These are phyloP conservation scores for Parasitella parasitica DNA, from an alignment of 371 early-diverging fungal genomes.

Conservation along the genomic window DNA sequence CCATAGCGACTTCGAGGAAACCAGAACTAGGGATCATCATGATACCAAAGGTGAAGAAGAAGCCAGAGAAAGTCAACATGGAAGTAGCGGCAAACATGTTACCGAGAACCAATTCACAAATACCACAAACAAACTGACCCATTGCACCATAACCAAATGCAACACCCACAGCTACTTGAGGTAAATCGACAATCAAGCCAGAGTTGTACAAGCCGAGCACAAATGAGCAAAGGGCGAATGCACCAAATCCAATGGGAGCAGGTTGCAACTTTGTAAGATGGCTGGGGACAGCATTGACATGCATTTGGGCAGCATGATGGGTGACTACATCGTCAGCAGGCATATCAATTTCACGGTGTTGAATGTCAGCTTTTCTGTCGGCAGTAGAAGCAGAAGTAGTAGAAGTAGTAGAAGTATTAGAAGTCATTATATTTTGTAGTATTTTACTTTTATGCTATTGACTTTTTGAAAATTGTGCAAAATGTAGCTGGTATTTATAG, in stretches of 20 bases:
- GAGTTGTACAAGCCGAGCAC: constrained; percentile 34
- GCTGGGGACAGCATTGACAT: background rate
- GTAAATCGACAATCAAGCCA: constrained; percentile 28
- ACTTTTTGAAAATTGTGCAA: background rate
- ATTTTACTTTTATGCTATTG: background rate
- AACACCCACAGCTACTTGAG: constrained; percentile 38
- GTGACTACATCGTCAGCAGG: background rate
- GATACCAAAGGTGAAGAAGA: constrained; percentile 40
- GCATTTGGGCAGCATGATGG: background rate
- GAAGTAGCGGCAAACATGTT: constrained; percentile 42
- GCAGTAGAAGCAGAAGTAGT: constrained; percentile 3
- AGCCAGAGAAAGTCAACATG: constrained; percentile 39
- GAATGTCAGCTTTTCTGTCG: constrained; percentile 17
- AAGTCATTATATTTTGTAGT: background rate
- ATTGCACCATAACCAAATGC: constrained; percentile 40
- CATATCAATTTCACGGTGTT: constrained; percentile 19
- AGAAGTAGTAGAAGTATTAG: constrained; percentile 2
- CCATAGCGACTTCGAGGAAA: constrained; percentile 22
- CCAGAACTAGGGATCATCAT: constrained; percentile 41
- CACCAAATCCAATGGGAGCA: constrained; percentile 39
- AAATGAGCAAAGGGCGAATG: constrained; percentile 38
- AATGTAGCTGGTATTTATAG: background rate
- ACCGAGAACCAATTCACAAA: constrained; percentile 30
- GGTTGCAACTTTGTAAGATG: constrained; percentile 21
- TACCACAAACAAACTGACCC: constrained; percentile 39